Base-by-base conservation (phyloP, 768 basidiomycete genomes). In the Agaricus subrufescens region DNA sequence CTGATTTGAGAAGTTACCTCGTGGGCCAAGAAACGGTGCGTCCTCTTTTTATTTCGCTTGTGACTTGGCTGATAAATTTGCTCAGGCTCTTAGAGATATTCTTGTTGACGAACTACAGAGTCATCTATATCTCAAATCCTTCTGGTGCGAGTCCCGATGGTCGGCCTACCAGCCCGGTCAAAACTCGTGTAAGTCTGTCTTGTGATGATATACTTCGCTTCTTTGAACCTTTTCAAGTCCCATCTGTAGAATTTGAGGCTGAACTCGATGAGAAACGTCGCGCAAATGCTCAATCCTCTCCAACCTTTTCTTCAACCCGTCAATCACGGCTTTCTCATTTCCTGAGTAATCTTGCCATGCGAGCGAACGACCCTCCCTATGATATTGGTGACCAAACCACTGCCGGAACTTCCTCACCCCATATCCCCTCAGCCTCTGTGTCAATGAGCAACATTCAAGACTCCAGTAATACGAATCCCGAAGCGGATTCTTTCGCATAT, bases 101-200 rank as follows among this genome's bases (percentile, higher is more conserved):
- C 73, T 99, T 56, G 77, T 95, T 6, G 97, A 99, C 61, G 97
- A 99, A 65, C 78, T 99, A 11, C 95, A 98, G 66, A 92, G 86
- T 62, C 97, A 99, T 70, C 73, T 99, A n/a, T 99, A 97, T 70
- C 83, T 99, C 58, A 97, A 96, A 65, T 91, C 89, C 0, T 96
- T 94, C 68, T 97, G 94, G 85, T 94, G 92, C 66, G 96, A 98
- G 62, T 82, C 86, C 4, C 84, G 96, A 30, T 99, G 97, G 97
- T 77, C 84, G 15, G 72, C 89, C 0, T 98, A 97, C 67, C 72
- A 79, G 10, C 85, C 87, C 0, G 87, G 88, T 52, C 97, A 98
- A 67, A 80, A 84, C 54, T 70, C 72, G 10, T 79, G 95, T 95
- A 64, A 72, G 91, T 73, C 38, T 26, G 0, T 23, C 4, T 51